phyloP scores from a whole-genome alignment of 2,329 filamentous ascomycete genomes.

The Beauveria bassiana region DNA sequence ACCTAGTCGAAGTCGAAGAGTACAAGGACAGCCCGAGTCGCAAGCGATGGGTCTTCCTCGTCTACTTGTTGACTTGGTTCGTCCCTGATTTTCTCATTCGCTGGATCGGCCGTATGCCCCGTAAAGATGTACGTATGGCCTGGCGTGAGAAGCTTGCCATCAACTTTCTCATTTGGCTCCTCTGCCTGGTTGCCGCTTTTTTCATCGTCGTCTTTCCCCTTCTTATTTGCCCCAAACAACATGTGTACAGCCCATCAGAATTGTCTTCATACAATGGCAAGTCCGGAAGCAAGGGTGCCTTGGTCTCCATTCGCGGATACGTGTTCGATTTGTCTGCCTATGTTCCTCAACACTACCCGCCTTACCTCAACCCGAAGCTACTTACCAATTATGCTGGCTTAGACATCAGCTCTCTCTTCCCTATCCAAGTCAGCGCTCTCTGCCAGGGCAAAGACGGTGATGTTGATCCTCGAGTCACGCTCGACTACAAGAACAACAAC shows the following conservation, averaged over 20 bases:
- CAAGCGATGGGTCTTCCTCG: constrained; percentile 83
- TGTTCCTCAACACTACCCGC: constrained; percentile 65
- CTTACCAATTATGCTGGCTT: constrained; percentile 76
- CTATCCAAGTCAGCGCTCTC: constrained; percentile 85
- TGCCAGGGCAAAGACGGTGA: constrained; percentile 68
- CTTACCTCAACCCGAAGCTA: constrained; percentile 47
- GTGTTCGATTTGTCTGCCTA: constrained; percentile 78
- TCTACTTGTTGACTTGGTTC: constrained; percentile 78
- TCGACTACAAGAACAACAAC: constrained; percentile 78
- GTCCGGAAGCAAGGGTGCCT: constrained; percentile 50
- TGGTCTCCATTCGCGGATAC: constrained; percentile 76
- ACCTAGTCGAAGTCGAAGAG: constrained; percentile 84
- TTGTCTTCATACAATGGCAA: constrained; percentile 68
- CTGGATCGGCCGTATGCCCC: constrained; percentile 72
- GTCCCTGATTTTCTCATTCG: constrained; percentile 79
- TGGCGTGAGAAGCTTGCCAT: constrained; percentile 98
- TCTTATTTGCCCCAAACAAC: constrained; percentile 83
- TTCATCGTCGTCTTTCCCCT: constrained; percentile 83
- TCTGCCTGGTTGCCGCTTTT: constrained; percentile 71
- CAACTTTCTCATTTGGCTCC: constrained; percentile 93
- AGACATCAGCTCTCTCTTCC: constrained; percentile 85
- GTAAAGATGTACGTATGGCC: constrained; percentile 84
- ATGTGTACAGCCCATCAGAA: constrained; percentile 77
- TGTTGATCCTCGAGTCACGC: constrained; percentile 63
- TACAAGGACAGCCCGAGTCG: constrained; percentile 68